Percentiles rank a stretch among this genome's conserved stretches.
phyloP scores from a whole-genome alignment of 108 stramenopile species.

The Skeletonema marinoi region DNA sequence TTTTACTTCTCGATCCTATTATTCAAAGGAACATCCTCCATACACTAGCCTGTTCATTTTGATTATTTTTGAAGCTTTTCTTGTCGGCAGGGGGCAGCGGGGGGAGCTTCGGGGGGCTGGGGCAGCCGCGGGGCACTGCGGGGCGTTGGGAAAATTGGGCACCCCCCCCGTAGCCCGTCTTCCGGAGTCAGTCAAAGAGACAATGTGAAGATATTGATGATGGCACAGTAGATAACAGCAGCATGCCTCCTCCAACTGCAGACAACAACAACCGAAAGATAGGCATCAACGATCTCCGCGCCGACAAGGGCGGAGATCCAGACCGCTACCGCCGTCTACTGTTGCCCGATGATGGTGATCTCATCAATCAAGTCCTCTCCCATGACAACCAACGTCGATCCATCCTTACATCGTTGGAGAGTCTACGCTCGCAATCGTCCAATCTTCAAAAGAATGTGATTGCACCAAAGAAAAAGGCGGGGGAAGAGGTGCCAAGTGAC shows the following conservation, averaged over 20 bases:
- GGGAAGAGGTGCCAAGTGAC: slow-evolving; percentile 16
- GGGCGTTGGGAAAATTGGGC: too few species aligned
- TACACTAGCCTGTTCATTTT: too few species aligned
- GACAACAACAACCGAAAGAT: slow-evolving; percentile 43
- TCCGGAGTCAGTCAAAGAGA: too few species aligned
- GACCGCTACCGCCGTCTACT: slow-evolving; percentile 84
- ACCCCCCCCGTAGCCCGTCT: too few species aligned
- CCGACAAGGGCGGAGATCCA: slow-evolving; percentile 94
- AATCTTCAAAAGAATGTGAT: slow-evolving; percentile 87
- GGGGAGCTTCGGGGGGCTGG: too few species aligned
- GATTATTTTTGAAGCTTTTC: too few species aligned
- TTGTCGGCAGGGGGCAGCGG: too few species aligned
- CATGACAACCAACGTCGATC: slow-evolving; percentile 86
- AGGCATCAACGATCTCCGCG: slow-evolving; percentile 93
- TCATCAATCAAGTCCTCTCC: slow-evolving; percentile 90
- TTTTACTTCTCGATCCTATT: too few species aligned
- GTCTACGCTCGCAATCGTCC: slow-evolving; percentile 79
- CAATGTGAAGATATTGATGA: too few species aligned
- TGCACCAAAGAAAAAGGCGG: slow-evolving; percentile 63
- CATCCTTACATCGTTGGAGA: slow-evolving; percentile 67
- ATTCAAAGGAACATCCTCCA: too few species aligned
- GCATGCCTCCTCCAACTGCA: background rate
- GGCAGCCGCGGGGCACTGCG: too few species aligned
- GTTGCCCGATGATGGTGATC: slow-evolving; percentile 38
- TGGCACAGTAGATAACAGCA: background rate